Evolutionary conservation across 2,329 filamentous ascomycete genomes (phyloP).

Genomic region (Samsoniella hepiali): DNA sequence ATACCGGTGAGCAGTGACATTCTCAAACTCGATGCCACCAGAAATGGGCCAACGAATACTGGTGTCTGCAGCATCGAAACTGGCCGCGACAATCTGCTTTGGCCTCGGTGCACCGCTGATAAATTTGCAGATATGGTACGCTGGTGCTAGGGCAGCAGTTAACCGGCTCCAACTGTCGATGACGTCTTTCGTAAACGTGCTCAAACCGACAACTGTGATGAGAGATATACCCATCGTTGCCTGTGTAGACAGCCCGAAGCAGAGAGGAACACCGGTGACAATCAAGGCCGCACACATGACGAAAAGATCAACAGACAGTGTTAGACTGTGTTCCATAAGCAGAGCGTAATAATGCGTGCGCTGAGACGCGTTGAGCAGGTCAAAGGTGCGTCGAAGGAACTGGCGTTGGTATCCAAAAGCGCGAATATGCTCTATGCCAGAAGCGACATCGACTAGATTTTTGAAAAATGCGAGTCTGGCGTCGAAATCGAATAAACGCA

Average conservation of each 20-base stretch:
- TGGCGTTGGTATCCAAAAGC: background rate
- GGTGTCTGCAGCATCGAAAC: background rate
- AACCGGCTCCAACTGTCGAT: background rate
- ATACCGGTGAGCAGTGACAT: background rate
- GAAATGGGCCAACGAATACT: background rate
- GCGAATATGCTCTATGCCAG: background rate
- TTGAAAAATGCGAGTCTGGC: background rate
- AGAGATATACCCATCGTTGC: background rate
- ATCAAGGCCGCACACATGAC: background rate
- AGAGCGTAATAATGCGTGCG: background rate
- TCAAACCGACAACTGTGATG: background rate
- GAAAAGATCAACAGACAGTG: background rate
- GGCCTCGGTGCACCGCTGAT: background rate
- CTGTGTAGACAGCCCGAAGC: background rate
- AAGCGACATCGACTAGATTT: background rate
- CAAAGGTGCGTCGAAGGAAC: background rate
- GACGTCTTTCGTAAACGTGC: too few species aligned
- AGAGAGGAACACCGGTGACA: background rate
- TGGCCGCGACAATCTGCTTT: background rate
- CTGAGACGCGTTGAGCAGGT: background rate
- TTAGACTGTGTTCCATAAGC: background rate
- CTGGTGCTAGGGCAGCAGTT: background rate
- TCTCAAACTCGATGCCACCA: conserved; percentile 1
- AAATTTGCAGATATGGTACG: background rate
- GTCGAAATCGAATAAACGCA: background rate